A percentile compares a stretch with the other conserved stretches of the same genome.
These are phyloP conservation scores for Gossypium thurberi DNA, from an alignment of 345 rosid genomes.

Conservation along the genomic window DNA sequence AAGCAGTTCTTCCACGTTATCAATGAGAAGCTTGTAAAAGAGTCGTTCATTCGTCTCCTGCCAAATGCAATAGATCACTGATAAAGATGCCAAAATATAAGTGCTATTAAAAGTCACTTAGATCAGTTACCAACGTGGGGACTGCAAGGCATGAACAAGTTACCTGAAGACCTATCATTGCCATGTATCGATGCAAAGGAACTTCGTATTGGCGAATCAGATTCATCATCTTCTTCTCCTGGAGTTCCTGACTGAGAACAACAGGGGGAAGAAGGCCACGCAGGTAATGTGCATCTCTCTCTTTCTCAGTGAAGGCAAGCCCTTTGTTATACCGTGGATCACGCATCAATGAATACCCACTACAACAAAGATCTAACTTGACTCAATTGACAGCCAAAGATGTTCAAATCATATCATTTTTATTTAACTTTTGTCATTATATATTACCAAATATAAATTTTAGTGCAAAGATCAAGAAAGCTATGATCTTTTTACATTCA, in stretches of 20 bases:
- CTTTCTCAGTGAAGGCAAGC: conserved; percentile 69
- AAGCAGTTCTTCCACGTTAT: conserved; percentile 84
- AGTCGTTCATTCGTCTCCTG: conserved; percentile 93
- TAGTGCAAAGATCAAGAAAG: background rate
- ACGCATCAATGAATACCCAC: conserved; percentile 79
- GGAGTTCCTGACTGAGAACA: conserved; percentile 64
- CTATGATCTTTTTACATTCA: background rate
- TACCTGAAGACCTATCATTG: conserved; percentile 98
- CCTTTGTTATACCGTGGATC: conserved; percentile 93
- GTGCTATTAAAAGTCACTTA: background rate
- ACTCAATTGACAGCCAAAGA: background rate
- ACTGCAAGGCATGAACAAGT: conserved; percentile 1
- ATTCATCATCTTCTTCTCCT: conserved; percentile 73
- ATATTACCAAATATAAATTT: too few relatives aligned
- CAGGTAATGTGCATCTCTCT: conserved; percentile 90
- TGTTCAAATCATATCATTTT: too few relatives aligned
- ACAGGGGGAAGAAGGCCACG: conserved; percentile 92
- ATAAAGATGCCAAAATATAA: background rate
- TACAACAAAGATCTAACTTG: conserved; percentile 20
- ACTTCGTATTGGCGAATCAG: conserved; percentile 74
- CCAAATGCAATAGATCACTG: conserved; percentile 7
- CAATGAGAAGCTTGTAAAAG: conserved; percentile 88
- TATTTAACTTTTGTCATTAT: background rate
- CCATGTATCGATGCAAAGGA: conserved; percentile 83
- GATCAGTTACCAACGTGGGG: background rate